phyloP scores from a whole-genome alignment of 1,284 basidiomycete species.

The Trichosporon ovoides region DNA sequence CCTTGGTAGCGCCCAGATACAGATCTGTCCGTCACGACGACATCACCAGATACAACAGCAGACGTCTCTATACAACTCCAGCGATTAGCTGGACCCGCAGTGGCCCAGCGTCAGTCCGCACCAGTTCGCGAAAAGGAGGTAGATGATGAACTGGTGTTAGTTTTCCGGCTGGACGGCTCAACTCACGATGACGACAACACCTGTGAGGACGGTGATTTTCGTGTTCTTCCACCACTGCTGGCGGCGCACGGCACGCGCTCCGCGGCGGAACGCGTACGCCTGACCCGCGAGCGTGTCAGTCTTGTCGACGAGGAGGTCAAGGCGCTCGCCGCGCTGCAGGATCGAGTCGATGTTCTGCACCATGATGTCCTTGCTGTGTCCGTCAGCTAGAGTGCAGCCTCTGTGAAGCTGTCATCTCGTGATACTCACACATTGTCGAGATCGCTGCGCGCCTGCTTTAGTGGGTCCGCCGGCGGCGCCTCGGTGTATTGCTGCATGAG shows the following conservation, averaged over 20 bases:
- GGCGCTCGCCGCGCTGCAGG: constrained; percentile 84
- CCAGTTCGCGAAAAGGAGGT: constrained; percentile 75
- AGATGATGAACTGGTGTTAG: constrained; percentile 60
- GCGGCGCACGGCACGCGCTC: constrained; percentile 75
- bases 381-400: not conserved
- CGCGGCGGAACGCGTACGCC: constrained; percentile 89
- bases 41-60: constrained; percentile 13
- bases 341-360: constrained; percentile 90
- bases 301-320: constrained; percentile 94
- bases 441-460: constrained; percentile 82
- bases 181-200: constrained; percentile 70
- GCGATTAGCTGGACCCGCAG: constrained; percentile 17
- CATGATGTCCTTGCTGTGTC: constrained; percentile 78
- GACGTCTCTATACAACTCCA: constrained; percentile 12
- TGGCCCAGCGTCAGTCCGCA: constrained; percentile 60
- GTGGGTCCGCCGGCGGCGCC: constrained; percentile 82
- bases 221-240: constrained; percentile 98
- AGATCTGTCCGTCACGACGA: no score
- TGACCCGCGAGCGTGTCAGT: constrained; percentile 93
- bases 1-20: not conserved
- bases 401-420: not conserved
- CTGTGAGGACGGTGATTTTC: constrained; percentile 65
- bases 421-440: constrained; percentile 66
- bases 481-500: constrained; percentile 84
- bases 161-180: not conserved